phyloP scores from a whole-genome alignment of 306 rosid genomes.

The Gynostemma pentaphyllum region DNA sequence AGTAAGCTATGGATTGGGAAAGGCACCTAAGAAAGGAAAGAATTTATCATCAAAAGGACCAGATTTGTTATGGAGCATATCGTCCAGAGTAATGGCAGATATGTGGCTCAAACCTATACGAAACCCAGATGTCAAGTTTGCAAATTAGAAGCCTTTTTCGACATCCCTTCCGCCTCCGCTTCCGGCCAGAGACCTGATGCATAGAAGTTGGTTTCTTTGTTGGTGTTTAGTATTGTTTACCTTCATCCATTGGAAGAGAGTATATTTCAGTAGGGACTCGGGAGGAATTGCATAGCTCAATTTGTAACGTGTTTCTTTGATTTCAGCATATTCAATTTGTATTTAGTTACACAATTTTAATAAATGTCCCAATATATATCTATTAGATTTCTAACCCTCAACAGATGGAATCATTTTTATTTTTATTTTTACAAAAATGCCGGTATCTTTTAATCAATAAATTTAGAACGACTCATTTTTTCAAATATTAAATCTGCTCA shows the following conservation, averaged over 20 bases:
- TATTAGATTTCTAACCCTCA: no score
- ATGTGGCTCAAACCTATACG: constrained; percentile 95
- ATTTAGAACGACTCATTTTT: no score
- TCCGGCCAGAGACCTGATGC: not conserved
- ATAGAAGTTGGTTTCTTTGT: not conserved
- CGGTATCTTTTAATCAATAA: no score
- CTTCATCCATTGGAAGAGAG: not conserved
- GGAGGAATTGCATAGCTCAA: not conserved
- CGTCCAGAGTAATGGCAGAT: constrained; percentile 77
- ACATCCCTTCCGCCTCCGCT: no score
- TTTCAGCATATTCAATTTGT: no score
- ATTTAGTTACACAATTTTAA: not conserved
- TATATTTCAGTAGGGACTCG: not conserved
- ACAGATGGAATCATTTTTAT: no score
- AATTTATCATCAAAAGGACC: constrained; percentile 30
- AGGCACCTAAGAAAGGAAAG: constrained; percentile 63
- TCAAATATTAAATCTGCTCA: no score
- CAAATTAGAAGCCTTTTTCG: not conserved
- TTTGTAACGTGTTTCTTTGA: not conserved
- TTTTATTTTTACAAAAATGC: no score
- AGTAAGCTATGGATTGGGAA: constrained; percentile 65
- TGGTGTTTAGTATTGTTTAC: not conserved
- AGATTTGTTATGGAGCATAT: constrained; percentile 80
- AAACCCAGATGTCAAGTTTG: constrained; percentile 75
- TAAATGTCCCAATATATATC: not conserved